Evolutionary conservation across 345 rosid species (phyloP), one percentile per base, ranked within the genome.

Genomic region (Euphorbia lathyris): DNA sequence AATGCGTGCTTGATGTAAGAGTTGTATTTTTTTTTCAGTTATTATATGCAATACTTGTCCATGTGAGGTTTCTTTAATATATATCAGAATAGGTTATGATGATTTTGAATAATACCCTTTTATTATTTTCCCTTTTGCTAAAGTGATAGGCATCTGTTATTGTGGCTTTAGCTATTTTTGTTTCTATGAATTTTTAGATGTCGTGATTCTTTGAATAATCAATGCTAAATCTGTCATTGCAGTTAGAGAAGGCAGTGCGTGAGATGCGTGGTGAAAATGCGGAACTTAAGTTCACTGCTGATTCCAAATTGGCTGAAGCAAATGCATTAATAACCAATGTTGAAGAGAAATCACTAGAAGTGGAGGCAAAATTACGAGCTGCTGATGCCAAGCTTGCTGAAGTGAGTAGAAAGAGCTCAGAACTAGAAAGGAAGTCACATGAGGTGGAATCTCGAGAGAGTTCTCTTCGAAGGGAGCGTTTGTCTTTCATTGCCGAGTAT

Each of bases 341-440:
- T 52, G 97, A 90, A 70, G 97, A 90, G 53, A 95, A 88, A 74
- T 92, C 98, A 19, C 77, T 92, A 3, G 99, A 92, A 71, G 87
- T 95, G 34, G 97, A 90, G 80, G 86, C 83, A 14, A 95, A 92
- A 82, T 66, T 88, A 65, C 90, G 81, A 48, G 87, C 96, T 74
- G 90, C 83, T 25, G 97, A 92, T 84, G 97, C 99, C 27, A 90
- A 80, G 72, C 85, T 95, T 80, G 99, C 99, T 65, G 99, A 95
- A 83, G 86, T 88, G 66, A 95, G 85, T 75, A 84, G 99, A 79
- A 95, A 86, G 79, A 87, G 82, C 71, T 87, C 97, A 11, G 96
- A 92, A 71, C 75, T 84, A 32, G 96, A 86, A 66, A 85, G 98
- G 87, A 95, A 87, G 73, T 78, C 76, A 9, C 84, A 78, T 22